Conservation (phyloP, 148 eudicot species). For the Bassia scoparia region DNA sequence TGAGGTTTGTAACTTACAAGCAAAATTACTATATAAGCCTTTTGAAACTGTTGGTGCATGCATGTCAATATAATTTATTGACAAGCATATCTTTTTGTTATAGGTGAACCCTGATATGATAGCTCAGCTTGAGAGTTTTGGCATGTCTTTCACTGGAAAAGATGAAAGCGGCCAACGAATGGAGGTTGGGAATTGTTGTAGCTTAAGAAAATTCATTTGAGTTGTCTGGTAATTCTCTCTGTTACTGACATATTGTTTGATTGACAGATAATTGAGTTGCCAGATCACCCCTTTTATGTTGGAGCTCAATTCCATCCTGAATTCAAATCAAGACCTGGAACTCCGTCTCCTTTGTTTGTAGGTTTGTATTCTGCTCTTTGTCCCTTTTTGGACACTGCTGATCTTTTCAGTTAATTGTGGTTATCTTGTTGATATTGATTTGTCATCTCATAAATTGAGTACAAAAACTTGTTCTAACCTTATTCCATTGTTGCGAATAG, state of each 20-base stretch:
- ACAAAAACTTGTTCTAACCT: neutral
- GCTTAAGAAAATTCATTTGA: neutral
- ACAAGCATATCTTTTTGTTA: constrained; percentile 14
- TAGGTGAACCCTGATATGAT: constrained; percentile 91
- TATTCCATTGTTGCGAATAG: constrained; percentile 31
- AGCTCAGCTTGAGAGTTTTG: constrained; percentile 71
- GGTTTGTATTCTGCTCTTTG: constrained; percentile 37
- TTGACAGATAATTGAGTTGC: constrained; percentile 77
- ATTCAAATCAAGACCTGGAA: constrained; percentile 89
- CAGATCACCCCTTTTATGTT: constrained; percentile 69
- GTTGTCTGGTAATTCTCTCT: neutral
- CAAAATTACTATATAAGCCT: neutral
- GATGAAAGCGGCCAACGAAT: constrained; percentile 87
- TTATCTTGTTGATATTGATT: neutral
- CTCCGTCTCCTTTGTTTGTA: constrained; percentile 82
- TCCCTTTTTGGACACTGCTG: neutral
- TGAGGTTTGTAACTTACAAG: constrained; percentile 51
- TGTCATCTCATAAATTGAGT: neutral
- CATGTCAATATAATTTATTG: neutral
- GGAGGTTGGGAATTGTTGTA: constrained; percentile 63
- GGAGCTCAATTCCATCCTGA: constrained; percentile 98
- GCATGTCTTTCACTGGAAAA: constrained; percentile 83
- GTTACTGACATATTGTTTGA: neutral
- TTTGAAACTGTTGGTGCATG: neutral
- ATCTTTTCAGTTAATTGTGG: neutral